Conservation (phyloP, 306 rosid species). For the Cicer arietinum region DNA sequence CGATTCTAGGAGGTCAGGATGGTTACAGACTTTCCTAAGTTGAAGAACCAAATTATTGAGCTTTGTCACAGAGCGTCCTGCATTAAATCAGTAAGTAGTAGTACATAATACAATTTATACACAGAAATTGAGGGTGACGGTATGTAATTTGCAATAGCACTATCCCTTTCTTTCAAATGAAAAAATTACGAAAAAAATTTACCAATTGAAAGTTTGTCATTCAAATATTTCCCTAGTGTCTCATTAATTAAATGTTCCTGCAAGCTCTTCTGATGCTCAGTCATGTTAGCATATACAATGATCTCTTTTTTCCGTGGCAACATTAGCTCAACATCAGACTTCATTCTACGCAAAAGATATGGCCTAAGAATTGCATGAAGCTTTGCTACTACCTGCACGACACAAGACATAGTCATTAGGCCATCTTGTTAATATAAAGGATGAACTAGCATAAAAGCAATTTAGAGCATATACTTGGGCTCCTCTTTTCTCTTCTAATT, state of each 20-base stretch:
- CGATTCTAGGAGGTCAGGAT: too few relatives aligned
- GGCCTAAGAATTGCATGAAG: conserved; percentile 96
- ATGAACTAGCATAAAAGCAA: conserved; percentile 29
- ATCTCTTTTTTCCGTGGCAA: too few relatives aligned
- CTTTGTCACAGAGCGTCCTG: conserved; percentile 50
- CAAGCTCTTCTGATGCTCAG: too few relatives aligned
- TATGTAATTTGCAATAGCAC: too few relatives aligned
- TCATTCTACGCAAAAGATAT: conserved; percentile 89
- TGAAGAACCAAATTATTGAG: conserved; percentile 76
- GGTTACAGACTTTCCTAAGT: conserved; percentile 94
- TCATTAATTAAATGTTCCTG: too few relatives aligned
- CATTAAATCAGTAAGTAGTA: conserved; percentile 31
- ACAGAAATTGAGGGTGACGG: too few relatives aligned
- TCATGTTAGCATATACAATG: too few relatives aligned
- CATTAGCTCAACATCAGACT: conserved; percentile 90
- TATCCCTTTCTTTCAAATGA: too few relatives aligned
- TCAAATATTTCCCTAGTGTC: too few relatives aligned
- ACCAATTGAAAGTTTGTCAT: too few relatives aligned
- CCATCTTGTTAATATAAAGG: conserved; percentile 36
- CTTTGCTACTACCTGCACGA: conserved; percentile 81
- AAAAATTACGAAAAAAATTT: too few relatives aligned
- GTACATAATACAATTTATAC: too few relatives aligned
- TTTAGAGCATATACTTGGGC: conserved; percentile 61
- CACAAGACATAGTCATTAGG: conserved; percentile 41
- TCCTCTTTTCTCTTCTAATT: conserved; percentile 78